Evolutionary conservation across 2,329 filamentous ascomycete species (phyloP), one percentile per base, ranked within the genome.

Genomic region (Paracorniculantispora psalliotae): DNA sequence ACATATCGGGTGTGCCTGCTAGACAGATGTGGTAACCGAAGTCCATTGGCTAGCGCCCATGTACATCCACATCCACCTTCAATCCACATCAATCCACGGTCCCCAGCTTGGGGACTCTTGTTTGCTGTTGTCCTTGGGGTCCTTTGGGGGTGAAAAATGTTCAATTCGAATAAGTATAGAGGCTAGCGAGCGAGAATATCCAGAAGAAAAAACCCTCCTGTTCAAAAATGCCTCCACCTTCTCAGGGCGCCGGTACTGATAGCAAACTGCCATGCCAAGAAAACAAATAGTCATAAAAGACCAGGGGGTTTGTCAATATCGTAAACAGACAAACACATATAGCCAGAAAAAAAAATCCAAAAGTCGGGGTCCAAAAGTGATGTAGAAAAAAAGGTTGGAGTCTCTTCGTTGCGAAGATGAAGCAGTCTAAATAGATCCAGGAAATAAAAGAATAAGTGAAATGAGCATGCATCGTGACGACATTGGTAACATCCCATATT

Each of bases 331-430:
- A 10, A 33, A 30, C 17, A 30, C 26, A n/a, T 12, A 17, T 21
- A 44, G n/a, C n/a, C 30, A 47, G 23, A 10, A 4, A 15, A 13
- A 30, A 6, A 17, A 39, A 21, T 56, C 47, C 51, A 59, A 56
- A 35, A 21, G 19, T 44, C 21, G 49, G 56, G 41, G 35, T n/a
- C 28, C 56, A 49, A 57, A 28, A n/a, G 15, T 60, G 26, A 28
- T 26, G 26, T 46, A 50, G 30, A 55, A 53, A 60, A 63, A 59
- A 64, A 64, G 44, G 63, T 65, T 13, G 63, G 61, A 48, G 52
- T 63, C 64, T 70, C 70, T 71, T 72, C 69, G 61, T 65, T 63
- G 67, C 63, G 67, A 72, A 71, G 69, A 71, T 68, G 61, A 67
- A 69, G 62, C 61, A 67, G 61, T 72, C 68, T 71, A 71, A n/a